Evolutionary conservation across 2,329 filamentous ascomycete species (phyloP), one percentile per base, ranked within the genome.

Genomic region (Mycosphaerella sp.): DNA sequence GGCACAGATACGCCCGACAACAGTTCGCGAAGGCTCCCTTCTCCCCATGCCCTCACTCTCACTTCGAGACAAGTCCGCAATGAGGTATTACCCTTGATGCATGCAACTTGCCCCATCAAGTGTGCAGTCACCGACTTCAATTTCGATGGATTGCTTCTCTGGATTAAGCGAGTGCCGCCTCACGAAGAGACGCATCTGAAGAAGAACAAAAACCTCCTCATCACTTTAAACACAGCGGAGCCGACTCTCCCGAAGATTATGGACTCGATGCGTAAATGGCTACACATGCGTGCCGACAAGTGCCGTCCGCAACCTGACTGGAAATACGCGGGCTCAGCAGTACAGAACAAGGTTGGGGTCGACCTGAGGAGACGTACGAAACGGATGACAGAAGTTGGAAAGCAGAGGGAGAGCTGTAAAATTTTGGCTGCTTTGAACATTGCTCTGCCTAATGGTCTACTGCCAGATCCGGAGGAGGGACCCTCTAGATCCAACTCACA

Each of bases 121-220:
- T 63, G 63, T 53, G 58, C 57, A 23, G 56, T 68, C 51, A 67
- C 65, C 23, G 66, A 68, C 55, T 67, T 68, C 59, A 62, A 66
- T 54, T 68, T 68, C 55, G 59, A 61, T 41, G 62, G 63, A 11
- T 47, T 68, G 44, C 61, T 67, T 45, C 55, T 56, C 8, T 68
- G 64, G 64, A 60, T 67, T 45, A 39, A 48, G 11, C 61, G 65
- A 26, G 63, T 68, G 32, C 66, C 66, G 17, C 61, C 64, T 8
- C 47, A 62, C 34, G 57, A 66, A 42, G 57, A 66, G 36, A 54
- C 51, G 46, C 62, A 63, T 41, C 56, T 68, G 31, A 54, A 53
- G 42, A 68, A 66, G 57, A 67, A 68, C 46, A 47, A 57, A 3
- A 47, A 61, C 38, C 62, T 68, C 21, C 48, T 32, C n/a, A 64